Percentiles rank a stretch among this genome's conserved stretches.
Evolutionary conservation across 1,139 yeast genomes (phyloP).

Genomic region (Zygosaccharomyces sapae): DNA sequence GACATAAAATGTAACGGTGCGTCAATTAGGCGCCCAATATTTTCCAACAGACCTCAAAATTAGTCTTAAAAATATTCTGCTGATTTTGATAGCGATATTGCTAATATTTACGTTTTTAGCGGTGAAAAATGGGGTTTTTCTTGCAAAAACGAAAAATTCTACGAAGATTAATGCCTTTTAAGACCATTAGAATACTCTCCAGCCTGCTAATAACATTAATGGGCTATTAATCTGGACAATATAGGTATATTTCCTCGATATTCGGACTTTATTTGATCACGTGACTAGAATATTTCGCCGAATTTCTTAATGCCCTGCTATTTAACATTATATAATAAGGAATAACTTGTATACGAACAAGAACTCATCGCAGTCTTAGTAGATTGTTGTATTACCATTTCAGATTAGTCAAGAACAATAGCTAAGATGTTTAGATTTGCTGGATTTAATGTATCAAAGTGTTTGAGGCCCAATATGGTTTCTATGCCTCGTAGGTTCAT

Average conservation of each 20-base stretch:
- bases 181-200: background rate
- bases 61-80: too few relatives aligned
- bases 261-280: background rate
- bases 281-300: background rate
- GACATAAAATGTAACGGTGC: too few relatives aligned
- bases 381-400: background rate
- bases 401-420: background rate
- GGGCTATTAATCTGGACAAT: background rate
- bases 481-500: constrained; percentile 20
- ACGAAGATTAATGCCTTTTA: background rate
- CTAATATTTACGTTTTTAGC: too few relatives aligned
- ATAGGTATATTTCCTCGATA: background rate
- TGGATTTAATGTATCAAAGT: background rate
- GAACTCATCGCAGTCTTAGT: background rate
- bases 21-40: too few relatives aligned
- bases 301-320: background rate
- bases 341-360: background rate
- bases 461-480: background rate
- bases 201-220: background rate
- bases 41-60: background rate
- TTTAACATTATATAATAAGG: background rate
- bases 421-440: background rate
- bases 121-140: too few relatives aligned
- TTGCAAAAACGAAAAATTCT: too few relatives aligned
- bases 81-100: too few relatives aligned